These are phyloP conservation scores for Calocybe gangraenosa DNA, from an alignment of 768 basidiomycete species.

Conservation along the genomic window DNA sequence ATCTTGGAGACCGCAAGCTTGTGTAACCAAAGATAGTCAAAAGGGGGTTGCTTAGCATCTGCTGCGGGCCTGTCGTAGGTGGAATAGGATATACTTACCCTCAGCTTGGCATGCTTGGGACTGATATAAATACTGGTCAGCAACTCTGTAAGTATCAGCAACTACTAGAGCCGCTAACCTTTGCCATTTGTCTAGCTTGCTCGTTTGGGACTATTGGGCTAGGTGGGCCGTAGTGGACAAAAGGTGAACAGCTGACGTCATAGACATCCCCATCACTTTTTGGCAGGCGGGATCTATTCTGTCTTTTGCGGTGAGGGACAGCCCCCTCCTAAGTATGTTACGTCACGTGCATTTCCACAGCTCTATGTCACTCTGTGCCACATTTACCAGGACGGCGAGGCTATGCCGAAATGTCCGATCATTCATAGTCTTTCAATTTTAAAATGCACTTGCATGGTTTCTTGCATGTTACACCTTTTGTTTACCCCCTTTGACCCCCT, in stretches of 20 bases:
- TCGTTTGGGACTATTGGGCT: not conserved
- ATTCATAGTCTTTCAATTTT: not conserved
- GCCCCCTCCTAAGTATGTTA: too few relatives aligned
- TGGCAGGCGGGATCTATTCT: not conserved
- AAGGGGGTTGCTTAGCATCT: not conserved
- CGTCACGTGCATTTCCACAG: conserved; percentile 2
- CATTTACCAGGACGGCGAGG: conserved; percentile 3
- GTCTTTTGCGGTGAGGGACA: not conserved
- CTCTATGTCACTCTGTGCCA: not conserved
- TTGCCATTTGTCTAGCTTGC: conserved; percentile 1
- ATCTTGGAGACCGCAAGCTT: conserved; percentile 18
- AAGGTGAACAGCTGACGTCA: conserved; percentile 2
- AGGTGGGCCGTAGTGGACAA: too few relatives aligned
- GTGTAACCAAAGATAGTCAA: not conserved
- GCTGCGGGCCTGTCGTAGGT: too few relatives aligned
- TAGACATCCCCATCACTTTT: not conserved
- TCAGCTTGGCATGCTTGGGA: conserved; percentile 9
- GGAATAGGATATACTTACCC: conserved; percentile 2
- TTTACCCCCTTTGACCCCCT: not conserved
- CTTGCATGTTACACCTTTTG: too few relatives aligned
- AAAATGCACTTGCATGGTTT: not conserved
- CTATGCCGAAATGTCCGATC: conserved; percentile 5
- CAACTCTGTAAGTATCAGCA: not conserved
- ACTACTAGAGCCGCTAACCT: not conserved
- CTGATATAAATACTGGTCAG: not conserved